Percentiles rank a stretch among this genome's conserved stretches.
Conservation (phyloP, 1,139 yeast species). For the Chernovozyma sophiae-reginae region DNA sequence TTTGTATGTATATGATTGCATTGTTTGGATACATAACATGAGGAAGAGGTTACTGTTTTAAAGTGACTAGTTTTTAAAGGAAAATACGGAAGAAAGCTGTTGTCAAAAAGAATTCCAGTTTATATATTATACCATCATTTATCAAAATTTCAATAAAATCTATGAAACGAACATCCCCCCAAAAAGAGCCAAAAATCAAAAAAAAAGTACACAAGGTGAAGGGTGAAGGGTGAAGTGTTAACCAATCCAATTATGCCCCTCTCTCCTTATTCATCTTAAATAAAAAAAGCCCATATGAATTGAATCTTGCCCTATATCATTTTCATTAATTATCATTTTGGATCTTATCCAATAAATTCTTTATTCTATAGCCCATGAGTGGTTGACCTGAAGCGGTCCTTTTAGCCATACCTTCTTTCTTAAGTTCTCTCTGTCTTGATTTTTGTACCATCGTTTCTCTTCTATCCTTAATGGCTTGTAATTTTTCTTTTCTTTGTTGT, state of each 20-base stretch:
- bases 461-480: conserved; percentile 25
- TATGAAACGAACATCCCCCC: too few species aligned
- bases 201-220: too few species aligned
- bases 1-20: conserved; percentile 52
- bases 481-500: conserved; percentile 26
- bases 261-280: too few species aligned
- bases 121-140: neutral
- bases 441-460: conserved; percentile 19
- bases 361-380: conserved; percentile 84
- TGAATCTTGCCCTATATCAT: too few species aligned
- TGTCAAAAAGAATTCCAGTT: neutral
- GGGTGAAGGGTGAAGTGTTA: too few species aligned
- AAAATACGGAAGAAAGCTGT: too few species aligned
- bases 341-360: conserved; percentile 72
- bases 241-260: too few species aligned
- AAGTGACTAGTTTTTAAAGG: too few species aligned
- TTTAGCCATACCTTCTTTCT: conserved; percentile 50
- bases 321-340: conserved; percentile 33
- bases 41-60: conserved; percentile 2
- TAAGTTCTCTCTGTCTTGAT: conserved; percentile 32
- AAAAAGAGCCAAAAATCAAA: too few species aligned
- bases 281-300: too few species aligned
- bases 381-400: conserved; percentile 82
- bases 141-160: too few species aligned
- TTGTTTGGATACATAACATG: conserved; percentile 25